Evolutionary conservation across 2,329 filamentous ascomycete species (phyloP), one percentile per base, ranked within the genome.

Genomic region (Endothia cerciana): DNA sequence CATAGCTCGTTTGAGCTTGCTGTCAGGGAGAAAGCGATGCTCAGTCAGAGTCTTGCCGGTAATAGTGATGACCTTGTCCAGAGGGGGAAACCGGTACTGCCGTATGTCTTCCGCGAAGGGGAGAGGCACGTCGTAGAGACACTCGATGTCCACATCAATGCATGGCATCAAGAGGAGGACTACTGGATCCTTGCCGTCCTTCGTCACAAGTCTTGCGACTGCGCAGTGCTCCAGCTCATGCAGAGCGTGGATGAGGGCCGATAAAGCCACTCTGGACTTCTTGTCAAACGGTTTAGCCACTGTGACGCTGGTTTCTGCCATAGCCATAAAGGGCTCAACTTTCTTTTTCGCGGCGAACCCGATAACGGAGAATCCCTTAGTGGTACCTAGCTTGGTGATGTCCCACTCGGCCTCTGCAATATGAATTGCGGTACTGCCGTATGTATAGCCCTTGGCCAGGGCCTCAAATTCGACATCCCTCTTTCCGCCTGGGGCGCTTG

Each of bases 101-200:
- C 95, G 87, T 58, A 97, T 83, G 74, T 99, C 95, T 80, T 99
- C 95, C 2, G 93, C 90, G 73, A 97, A 99, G 0, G 95, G 95
- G 6, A 98, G 82, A 43, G 95, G 93, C 1, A 96, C 85, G 74
- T 99, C 95, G 69, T 97, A 89, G 1, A 99, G 83, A 71, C 92
- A 94, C 75, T 97, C 94, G 70, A 92, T 87, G 33, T 92, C 89
- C 2, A 85, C 82, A 68, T 96, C 92, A 66, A 97, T 88, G 25
- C 87, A 85, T 2, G 95, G 95, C 5, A 91, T 89, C 53, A 99
- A 83, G 17, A 98, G 82, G 0, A 97, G 79, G 19, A 98, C 80
- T 38, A 87, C 74, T 0, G 95, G 94, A 2, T 92, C 86, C 70
- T 92, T 93, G 71, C 88, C 88, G 67, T 96, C 91, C 74, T 97